These are phyloP conservation scores for Conticribra guillardii DNA, from an alignment of 108 stramenopile species.

Conservation along the genomic window DNA sequence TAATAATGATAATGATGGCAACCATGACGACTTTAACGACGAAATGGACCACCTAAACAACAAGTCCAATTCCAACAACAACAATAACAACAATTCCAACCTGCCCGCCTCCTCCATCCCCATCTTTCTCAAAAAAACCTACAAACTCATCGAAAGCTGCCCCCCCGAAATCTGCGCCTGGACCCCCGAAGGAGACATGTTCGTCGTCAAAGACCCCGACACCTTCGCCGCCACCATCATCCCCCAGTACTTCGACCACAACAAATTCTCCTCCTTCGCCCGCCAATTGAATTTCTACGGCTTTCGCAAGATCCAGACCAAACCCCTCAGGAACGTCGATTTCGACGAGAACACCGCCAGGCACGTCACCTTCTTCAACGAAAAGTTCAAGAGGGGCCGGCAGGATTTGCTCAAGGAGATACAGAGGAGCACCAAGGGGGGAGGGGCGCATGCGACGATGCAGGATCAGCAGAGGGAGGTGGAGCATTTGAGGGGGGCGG, in stretches of 20 bases:
- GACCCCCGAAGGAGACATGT: constrained; percentile 84
- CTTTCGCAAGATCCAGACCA: constrained; percentile 89
- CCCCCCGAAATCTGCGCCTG: constrained; percentile 73
- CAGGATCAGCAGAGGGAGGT: constrained; percentile 64
- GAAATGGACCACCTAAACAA: background rate
- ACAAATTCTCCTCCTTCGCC: constrained; percentile 60
- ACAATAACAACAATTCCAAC: background rate
- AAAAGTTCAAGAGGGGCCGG: constrained; percentile 85
- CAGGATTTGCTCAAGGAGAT: constrained; percentile 80
- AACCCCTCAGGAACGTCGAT: constrained; percentile 85
- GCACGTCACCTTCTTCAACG: constrained; percentile 89
- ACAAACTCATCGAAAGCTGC: constrained; percentile 87
- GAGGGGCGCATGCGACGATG: constrained; percentile 40
- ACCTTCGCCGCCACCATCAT: constrained; percentile 51
- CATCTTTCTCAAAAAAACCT: constrained; percentile 88
- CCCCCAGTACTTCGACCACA: constrained; percentile 91
- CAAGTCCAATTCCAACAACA: background rate
- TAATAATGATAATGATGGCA: constrained; percentile 6
- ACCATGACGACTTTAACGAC: constrained; percentile 3
- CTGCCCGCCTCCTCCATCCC: constrained; percentile 53
- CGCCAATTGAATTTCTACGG: constrained; percentile 79
- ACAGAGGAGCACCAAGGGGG: constrained; percentile 80
- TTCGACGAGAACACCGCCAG: constrained; percentile 79
- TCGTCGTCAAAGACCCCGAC: constrained; percentile 84
- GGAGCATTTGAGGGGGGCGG: constrained; percentile 63